phyloP scores from a whole-genome alignment of 2,329 filamentous ascomycete genomes.

The Talaromyces sp. region DNA sequence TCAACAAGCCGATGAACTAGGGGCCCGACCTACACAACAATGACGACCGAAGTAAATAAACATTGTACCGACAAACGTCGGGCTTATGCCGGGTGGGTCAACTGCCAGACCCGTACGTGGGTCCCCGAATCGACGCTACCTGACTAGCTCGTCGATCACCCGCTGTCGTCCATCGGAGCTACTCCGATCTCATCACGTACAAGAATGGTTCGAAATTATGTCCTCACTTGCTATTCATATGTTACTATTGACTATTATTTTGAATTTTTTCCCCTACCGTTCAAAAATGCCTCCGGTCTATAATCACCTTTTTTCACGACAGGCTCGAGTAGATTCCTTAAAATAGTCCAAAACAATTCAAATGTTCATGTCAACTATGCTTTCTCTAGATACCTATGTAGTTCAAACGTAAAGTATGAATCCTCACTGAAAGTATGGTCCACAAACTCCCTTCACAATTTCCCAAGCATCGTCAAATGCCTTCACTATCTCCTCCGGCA shows the following conservation, averaged over 20 bases:
- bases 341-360: too few relatives aligned
- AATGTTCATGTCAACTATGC: too few relatives aligned
- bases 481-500: conserved; percentile 37
- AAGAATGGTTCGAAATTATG: not conserved
- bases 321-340: too few relatives aligned
- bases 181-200: not conserved
- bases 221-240: not conserved
- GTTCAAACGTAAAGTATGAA: not conserved
- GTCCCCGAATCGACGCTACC: not conserved
- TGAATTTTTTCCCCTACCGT: too few relatives aligned
- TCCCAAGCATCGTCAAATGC: conserved; percentile 27
- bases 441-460: conserved; percentile 19
- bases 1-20: not conserved
- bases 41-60: too few relatives aligned
- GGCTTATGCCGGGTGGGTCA: not conserved
- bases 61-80: not conserved
- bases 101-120: not conserved
- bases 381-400: not conserved
- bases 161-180: not conserved
- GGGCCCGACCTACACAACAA: too few relatives aligned
- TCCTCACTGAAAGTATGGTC: conserved; percentile 30
- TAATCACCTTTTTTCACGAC: too few relatives aligned
- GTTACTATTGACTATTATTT: too few relatives aligned
- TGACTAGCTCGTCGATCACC: not conserved
- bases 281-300: not conserved